Evolutionary conservation across 2,329 filamentous ascomycete genomes (phyloP).

Genomic region (Tolypocladium pustulatum): DNA sequence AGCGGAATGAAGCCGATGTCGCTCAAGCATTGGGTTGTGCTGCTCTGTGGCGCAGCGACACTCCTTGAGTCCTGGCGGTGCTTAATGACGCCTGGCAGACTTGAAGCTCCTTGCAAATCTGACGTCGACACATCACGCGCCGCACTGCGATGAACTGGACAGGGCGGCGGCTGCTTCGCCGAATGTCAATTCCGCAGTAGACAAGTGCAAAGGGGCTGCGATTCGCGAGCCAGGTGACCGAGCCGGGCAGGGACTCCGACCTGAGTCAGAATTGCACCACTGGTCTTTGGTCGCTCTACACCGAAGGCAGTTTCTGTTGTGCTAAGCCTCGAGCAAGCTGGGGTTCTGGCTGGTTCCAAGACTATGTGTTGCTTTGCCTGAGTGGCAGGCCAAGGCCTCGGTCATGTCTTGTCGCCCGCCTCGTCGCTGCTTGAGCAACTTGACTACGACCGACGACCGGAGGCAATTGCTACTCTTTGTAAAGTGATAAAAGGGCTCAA

Average conservation of each 20-base stretch:
- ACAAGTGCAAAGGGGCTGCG: neutral
- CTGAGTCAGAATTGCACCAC: neutral
- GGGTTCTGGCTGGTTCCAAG: neutral
- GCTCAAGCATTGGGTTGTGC: neutral
- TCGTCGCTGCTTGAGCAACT: neutral
- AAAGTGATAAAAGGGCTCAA: neutral
- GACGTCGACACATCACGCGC: neutral
- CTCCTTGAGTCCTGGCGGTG: neutral
- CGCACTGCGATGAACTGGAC: neutral
- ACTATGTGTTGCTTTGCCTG: neutral
- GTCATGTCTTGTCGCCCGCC: neutral
- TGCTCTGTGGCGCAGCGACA: neutral
- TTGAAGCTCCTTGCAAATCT: neutral
- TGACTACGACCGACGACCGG: neutral
- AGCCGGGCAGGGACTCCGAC: neutral
- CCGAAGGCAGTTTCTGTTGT: neutral
- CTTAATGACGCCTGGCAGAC: neutral
- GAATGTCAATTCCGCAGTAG: neutral
- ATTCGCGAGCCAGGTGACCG: neutral
- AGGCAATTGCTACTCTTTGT: neutral
- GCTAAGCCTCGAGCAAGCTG: neutral
- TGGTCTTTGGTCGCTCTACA: neutral
- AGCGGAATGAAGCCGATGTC: neutral
- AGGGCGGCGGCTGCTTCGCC: neutral
- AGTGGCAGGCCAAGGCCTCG: neutral